These are phyloP conservation scores for Penicillium lividum DNA, from an alignment of 495 filamentous ascomycete species.

Conservation along the genomic window DNA sequence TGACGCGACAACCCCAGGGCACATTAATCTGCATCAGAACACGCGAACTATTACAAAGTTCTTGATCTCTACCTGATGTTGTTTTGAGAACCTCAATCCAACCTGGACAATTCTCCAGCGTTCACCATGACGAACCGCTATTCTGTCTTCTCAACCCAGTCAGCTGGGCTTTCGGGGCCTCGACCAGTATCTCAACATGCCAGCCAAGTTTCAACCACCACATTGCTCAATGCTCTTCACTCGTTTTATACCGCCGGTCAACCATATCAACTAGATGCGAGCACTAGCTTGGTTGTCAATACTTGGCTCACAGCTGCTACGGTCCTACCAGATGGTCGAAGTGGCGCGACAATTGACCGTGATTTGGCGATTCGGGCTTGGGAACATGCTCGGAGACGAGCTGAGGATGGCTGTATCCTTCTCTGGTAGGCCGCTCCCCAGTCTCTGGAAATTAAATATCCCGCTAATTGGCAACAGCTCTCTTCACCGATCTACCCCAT, in stretches of 20 bases:
- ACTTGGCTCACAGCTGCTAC: constrained; percentile 84
- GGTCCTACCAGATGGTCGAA: constrained; percentile 61
- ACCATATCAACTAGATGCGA: constrained; percentile 84
- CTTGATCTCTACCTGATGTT: constrained; percentile 12
- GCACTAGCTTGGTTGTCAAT: constrained; percentile 91
- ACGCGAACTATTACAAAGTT: background rate
- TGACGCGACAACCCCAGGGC: constrained; percentile 7
- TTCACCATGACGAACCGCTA: constrained; percentile 73
- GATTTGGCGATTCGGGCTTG: constrained; percentile 81
- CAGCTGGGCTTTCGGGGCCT: constrained; percentile 53
- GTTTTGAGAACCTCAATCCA: constrained; percentile 6
- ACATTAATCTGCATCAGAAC: background rate
- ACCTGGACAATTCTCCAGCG: constrained; percentile 8
- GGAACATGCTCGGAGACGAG: constrained; percentile 94
- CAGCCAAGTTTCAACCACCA: constrained; percentile 85
- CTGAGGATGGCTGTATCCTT: constrained; percentile 93
- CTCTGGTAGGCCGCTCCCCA: constrained; percentile 61
- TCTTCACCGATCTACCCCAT: constrained; percentile 85
- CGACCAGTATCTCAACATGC: constrained; percentile 65
- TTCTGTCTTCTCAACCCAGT: constrained; percentile 82
- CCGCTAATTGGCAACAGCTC: constrained; percentile 54
- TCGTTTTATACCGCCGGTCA: constrained; percentile 80
- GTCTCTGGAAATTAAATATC: background rate
- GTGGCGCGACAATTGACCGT: constrained; percentile 76
- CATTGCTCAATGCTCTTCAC: constrained; percentile 87